These are phyloP conservation scores for Hylodesmum podocarpum DNA, from an alignment of 306 rosid genomes.

Conservation along the genomic window DNA sequence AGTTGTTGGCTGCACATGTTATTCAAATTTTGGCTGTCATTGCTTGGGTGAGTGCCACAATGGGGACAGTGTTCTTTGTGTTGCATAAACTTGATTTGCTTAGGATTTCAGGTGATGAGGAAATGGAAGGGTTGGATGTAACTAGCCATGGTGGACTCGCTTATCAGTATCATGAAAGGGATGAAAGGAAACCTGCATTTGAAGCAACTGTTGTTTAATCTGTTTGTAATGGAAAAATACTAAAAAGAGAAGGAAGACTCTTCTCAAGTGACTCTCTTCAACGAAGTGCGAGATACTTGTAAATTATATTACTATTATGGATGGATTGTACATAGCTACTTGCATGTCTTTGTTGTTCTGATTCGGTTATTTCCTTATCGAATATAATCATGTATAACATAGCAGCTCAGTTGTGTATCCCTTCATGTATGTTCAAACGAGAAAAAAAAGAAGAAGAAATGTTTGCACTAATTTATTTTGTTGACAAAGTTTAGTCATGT, in stretches of 20 bases:
- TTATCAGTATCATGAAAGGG: slow-evolving; percentile 37
- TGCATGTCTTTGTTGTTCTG: no score
- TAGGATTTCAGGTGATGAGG: slow-evolving; percentile 50
- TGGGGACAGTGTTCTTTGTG: slow-evolving; percentile 56
- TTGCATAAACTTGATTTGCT: slow-evolving; percentile 44
- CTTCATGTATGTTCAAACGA: no score
- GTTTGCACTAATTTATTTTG: background rate
- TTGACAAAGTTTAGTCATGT: background rate
- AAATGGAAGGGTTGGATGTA: slow-evolving; percentile 59
- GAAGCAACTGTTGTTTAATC: slow-evolving; percentile 15
- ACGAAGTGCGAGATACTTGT: background rate
- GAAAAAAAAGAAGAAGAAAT: no score
- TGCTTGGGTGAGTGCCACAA: slow-evolving; percentile 54
- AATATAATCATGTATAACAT: no score
- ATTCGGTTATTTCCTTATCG: no score
- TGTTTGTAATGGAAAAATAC: background rate
- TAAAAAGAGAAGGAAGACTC: background rate
- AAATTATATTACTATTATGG: no score
- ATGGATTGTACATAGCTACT: no score
- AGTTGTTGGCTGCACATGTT: slow-evolving; percentile 51
- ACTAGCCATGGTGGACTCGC: slow-evolving; percentile 63
- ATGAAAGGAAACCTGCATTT: background rate
- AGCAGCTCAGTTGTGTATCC: no score
- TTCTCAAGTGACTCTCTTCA: background rate
- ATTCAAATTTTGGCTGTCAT: slow-evolving; percentile 40